phyloP scores from a whole-genome alignment of 2,329 filamentous ascomycete species.

The Venturiaceae sp. region DNA sequence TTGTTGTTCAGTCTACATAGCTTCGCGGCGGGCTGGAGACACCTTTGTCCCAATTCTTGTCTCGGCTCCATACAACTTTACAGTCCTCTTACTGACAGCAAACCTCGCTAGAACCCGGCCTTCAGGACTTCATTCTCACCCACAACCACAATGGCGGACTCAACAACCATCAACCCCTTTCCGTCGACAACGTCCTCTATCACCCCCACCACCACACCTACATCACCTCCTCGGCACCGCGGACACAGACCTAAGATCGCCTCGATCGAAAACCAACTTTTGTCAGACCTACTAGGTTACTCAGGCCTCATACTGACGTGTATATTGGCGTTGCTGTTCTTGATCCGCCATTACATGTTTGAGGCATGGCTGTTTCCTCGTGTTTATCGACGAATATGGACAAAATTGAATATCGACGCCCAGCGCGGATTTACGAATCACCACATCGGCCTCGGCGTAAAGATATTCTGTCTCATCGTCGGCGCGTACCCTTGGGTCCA shows the following conservation, averaged over 20 bases:
- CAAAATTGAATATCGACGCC: conserved; percentile 23
- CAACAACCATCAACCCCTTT: not conserved
- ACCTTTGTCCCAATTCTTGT: too few relatives aligned
- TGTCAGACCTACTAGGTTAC: conserved; percentile 16
- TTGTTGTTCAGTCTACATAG: too few relatives aligned
- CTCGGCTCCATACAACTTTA: too few relatives aligned
- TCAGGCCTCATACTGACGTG: conserved; percentile 16
- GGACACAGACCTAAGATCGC: conserved; percentile 2
- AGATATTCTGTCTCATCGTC: conserved; percentile 28
- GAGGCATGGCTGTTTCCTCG: conserved; percentile 27
- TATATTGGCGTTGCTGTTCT: conserved; percentile 11
- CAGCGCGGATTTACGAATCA: conserved; percentile 36
- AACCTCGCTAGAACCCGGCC: too few relatives aligned
- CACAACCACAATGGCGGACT: not conserved
- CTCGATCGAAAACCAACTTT: not conserved
- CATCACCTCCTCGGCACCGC: not conserved
- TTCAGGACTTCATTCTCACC: not conserved
- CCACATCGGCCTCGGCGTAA: conserved; percentile 33
- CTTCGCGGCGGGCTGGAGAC: too few relatives aligned
- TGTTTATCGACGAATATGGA: conserved; percentile 26
- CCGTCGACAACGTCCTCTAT: not conserved
- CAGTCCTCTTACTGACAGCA: too few relatives aligned
- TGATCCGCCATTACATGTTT: conserved; percentile 24
- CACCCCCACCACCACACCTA: not conserved
- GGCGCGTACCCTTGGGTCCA: conserved; percentile 33